Evolutionary conservation across 2,329 filamentous ascomycete species (phyloP).

Genomic region (Penicillium sp.): DNA sequence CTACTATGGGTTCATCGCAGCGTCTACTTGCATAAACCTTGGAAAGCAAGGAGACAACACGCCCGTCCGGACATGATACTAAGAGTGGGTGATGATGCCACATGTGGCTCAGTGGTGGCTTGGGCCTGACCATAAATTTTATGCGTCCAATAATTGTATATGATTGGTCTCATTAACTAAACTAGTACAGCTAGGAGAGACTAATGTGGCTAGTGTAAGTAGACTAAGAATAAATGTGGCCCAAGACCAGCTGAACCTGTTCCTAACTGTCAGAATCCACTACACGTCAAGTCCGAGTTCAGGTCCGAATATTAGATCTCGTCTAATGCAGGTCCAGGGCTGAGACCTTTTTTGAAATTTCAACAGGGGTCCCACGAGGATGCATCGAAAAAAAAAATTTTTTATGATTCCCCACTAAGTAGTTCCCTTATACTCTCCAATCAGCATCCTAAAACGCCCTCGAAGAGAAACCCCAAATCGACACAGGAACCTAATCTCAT

Average conservation of each 20-base stretch:
- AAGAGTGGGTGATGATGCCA: conserved; percentile 16
- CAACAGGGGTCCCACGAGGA: conserved; percentile 11
- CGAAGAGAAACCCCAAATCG: conserved; percentile 11
- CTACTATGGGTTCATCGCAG: conserved; percentile 4
- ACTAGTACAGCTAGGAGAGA: background rate
- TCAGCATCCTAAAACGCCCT: conserved; percentile 8
- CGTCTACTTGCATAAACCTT: background rate
- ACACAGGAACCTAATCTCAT: conserved; percentile 22
- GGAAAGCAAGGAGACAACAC: background rate
- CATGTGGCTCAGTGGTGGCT: conserved; percentile 25
- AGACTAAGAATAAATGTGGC: conserved; percentile 8
- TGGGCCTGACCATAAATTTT: background rate
- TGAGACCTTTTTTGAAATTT: background rate
- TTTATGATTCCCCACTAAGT: background rate
- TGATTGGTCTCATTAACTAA: background rate
- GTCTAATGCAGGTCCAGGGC: conserved; percentile 8
- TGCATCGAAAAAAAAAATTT: background rate
- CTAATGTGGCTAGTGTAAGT: background rate
- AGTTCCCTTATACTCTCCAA: conserved; percentile 14
- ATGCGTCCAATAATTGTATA: background rate
- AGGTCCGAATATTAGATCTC: conserved; percentile 3
- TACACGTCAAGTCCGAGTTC: background rate
- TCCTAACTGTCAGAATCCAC: conserved; percentile 7
- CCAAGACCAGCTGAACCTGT: conserved; percentile 8
- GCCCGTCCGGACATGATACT: background rate